phyloP scores from a whole-genome alignment of 345 rosid species.

The Diplotaxis tenuifolia region DNA sequence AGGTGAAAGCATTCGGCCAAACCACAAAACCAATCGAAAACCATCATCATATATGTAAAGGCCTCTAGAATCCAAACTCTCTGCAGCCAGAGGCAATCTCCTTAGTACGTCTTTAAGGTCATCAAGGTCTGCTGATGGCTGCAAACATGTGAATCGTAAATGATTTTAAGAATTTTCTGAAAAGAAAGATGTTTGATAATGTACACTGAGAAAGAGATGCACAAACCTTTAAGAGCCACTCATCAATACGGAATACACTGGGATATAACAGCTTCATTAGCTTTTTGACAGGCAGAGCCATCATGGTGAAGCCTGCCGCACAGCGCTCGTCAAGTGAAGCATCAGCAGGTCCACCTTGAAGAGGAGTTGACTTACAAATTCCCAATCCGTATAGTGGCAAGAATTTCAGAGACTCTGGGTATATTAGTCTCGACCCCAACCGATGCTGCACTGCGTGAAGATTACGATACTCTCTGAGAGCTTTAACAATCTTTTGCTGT shows the following conservation, averaged over 20 bases:
- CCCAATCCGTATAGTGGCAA: constrained; percentile 85
- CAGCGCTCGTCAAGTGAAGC: constrained; percentile 86
- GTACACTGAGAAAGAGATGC: neutral
- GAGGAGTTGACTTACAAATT: constrained; percentile 74
- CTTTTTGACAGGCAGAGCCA: constrained; percentile 87
- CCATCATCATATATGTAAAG: constrained; percentile 91
- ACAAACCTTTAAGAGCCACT: constrained; percentile 70
- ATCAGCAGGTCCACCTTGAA: constrained; percentile 93
- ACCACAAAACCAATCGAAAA: constrained; percentile 80
- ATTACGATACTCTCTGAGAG: constrained; percentile 87
- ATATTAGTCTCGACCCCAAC: constrained; percentile 87
- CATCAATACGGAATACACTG: constrained; percentile 76
- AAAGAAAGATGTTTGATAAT: neutral
- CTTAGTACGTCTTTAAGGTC: constrained; percentile 42
- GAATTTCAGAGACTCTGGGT: constrained; percentile 85
- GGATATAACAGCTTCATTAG: constrained; percentile 90
- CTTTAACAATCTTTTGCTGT: constrained; percentile 82
- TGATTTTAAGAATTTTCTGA: neutral
- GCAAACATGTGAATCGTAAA: constrained; percentile 37
- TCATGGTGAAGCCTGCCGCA: constrained; percentile 92
- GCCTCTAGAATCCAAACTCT: constrained; percentile 90
- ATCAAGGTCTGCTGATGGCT: constrained; percentile 52
- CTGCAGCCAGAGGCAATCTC: constrained; percentile 72
- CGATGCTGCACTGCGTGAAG: constrained; percentile 94
- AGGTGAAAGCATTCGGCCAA: constrained; percentile 94